A percentile compares a stretch with the other conserved stretches of the same genome.
Conservation (phyloP, 768 basidiomycete genomes). For the Trametes gibbosa region DNA sequence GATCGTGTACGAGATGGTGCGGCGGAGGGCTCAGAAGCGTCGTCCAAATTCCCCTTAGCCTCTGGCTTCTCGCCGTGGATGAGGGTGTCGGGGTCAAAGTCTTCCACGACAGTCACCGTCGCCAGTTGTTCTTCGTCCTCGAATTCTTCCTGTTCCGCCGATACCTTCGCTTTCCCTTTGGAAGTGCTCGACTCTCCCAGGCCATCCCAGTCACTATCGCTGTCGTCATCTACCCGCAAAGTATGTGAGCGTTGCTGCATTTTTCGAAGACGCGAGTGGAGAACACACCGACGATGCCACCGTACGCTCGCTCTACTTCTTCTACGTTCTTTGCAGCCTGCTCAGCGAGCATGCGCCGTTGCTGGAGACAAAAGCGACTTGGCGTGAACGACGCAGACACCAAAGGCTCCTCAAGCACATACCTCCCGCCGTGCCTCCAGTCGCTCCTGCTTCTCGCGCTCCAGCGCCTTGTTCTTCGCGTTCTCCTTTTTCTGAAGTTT, state of each 20-base stretch:
- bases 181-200: slow-evolving; percentile 35
- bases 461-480: slow-evolving; percentile 66
- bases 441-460: slow-evolving; percentile 75
- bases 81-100: slow-evolving; percentile 75
- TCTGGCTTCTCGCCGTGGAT: slow-evolving; percentile 40
- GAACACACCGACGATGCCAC: slow-evolving; percentile 28
- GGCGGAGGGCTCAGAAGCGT: slow-evolving; percentile 1
- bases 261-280: neutral
- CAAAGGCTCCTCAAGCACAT: slow-evolving; percentile 19
- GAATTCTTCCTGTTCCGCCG: slow-evolving; percentile 63
- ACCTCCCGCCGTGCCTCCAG: slow-evolving; percentile 80
- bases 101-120: slow-evolving; percentile 88
- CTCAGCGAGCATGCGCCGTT: slow-evolving; percentile 74
- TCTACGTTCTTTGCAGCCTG: slow-evolving; percentile 75
- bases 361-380: slow-evolving; percentile 41
- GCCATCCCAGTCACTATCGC: slow-evolving; percentile 46
- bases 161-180: slow-evolving; percentile 22
- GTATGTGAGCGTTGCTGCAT: neutral
- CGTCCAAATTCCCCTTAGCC: slow-evolving; percentile 8
- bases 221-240: slow-evolving; percentile 5
- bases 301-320: slow-evolving; percentile 73
- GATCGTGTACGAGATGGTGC: neutral
- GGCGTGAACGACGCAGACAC: slow-evolving; percentile 16
- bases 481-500: slow-evolving; percentile 83
- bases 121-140: slow-evolving; percentile 84